Base-by-base conservation (phyloP, 2,329 filamentous ascomycete species). In the Alternaria triticina region DNA sequence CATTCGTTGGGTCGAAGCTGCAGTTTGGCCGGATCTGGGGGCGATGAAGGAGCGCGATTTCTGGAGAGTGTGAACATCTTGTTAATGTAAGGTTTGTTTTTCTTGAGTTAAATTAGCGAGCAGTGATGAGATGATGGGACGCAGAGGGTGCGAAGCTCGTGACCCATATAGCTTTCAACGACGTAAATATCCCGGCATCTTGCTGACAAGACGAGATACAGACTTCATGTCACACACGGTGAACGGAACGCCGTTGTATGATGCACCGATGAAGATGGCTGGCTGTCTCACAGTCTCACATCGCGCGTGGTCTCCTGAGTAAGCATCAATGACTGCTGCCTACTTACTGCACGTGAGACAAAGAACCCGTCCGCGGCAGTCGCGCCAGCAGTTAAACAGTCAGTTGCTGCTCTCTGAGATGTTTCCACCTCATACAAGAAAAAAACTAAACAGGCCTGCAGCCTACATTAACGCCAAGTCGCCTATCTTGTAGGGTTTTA, bases 11-110 rank as follows among this genome's bases (percentile, higher is more conserved):
- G 62, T 25, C 44, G 40, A 11, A 66, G 64, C 15, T 33, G 23
- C 49, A 73, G 68, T 51, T 66, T 70, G 43, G 65, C 40, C 25
- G 67, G 68, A 55, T 68, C 61, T 46, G 64, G 65, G 17, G 63
- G 68, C 30, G 62, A 60, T 56, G 66, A 67, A 45, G 65, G 65
- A 11, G 55, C 44, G 17, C 54, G 50, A 27, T 40, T 60, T n/a
- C 67, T 46, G 50, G 20, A 56, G 13, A 66, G 57, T 4, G 57
- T 49, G 15, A 67, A 61, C 64, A 71, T 36, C 2, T 3, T 36
- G 13, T 7, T 12, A 15, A 33, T 33, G 13, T 33, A 33, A 33
- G 6, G 30, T 33, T 15, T 33, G 30, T 33, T 33, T 13, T 15
- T 33, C 30, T 15, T 33, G 30, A 33, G 30, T 6, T 30, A 28